Conservation (phyloP, 1,284 basidiomycete species). For the Ganoderma resinaceum region DNA sequence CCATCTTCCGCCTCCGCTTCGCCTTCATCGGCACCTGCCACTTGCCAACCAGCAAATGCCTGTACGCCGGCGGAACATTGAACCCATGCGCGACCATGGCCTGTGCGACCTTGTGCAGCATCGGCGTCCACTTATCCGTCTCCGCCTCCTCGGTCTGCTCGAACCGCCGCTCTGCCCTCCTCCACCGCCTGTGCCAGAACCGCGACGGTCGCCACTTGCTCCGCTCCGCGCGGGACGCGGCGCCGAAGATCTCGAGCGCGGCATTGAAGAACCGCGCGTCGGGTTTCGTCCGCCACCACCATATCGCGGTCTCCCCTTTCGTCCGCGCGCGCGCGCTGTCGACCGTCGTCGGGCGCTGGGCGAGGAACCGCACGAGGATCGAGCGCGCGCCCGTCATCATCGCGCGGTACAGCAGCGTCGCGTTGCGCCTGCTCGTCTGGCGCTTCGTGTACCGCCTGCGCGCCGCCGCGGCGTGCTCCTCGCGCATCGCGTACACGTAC, state of each 20-base stretch:
- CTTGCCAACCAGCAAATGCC: constrained; percentile 52
- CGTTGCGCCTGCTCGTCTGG: constrained; percentile 38
- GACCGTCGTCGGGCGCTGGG: not conserved
- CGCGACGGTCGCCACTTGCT: constrained; percentile 42
- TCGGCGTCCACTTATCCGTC: constrained; percentile 42
- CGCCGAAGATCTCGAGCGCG: constrained; percentile 56
- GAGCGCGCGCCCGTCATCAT: constrained; percentile 45
- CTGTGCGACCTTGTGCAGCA: constrained; percentile 52
- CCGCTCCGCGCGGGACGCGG: constrained; percentile 15
- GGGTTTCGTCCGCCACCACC: constrained; percentile 38
- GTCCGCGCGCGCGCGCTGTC: constrained; percentile 5
- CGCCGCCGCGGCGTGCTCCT: not conserved
- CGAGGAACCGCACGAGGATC: constrained; percentile 34
- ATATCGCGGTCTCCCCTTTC: not conserved
- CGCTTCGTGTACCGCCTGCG: constrained; percentile 23
- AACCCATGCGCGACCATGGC: constrained; percentile 55
- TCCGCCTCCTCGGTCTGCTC: constrained; percentile 1
- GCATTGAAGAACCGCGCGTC: constrained; percentile 76
- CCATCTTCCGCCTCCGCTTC: constrained; percentile 9
- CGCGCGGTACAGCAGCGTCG: constrained; percentile 43
- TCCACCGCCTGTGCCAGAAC: constrained; percentile 35
- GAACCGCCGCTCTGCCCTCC: constrained; percentile 32
- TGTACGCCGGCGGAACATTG: constrained; percentile 53
- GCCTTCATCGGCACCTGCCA: constrained; percentile 29
- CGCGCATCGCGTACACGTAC: constrained; percentile 31